These are phyloP conservation scores for Brassica cretica DNA, from an alignment of 345 rosid genomes.

Conservation along the genomic window DNA sequence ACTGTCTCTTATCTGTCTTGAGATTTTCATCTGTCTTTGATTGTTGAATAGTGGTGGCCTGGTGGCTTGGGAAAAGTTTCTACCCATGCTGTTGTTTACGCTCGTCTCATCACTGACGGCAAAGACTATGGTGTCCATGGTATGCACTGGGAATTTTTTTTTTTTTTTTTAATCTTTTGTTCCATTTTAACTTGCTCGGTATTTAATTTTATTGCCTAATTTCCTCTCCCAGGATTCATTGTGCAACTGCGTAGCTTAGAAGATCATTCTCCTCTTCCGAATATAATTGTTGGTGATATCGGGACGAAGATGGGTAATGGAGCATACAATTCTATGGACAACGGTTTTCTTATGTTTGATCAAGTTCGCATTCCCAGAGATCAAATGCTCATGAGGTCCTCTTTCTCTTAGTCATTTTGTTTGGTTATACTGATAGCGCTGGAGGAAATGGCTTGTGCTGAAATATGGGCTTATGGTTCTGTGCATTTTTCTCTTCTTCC, in stretches of 20 bases:
- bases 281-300: slow-evolving; percentile 89
- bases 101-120: slow-evolving; percentile 77
- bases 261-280: slow-evolving; percentile 95
- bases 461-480: slow-evolving; percentile 4
- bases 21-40: slow-evolving; percentile 7
- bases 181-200: background rate
- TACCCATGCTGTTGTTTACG: slow-evolving; percentile 94
- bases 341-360: slow-evolving; percentile 88
- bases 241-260: slow-evolving; percentile 94
- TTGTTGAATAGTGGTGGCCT: slow-evolving; percentile 91
- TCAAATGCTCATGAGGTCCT: slow-evolving; percentile 93
- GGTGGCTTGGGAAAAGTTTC: slow-evolving; percentile 94
- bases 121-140: slow-evolving; percentile 91
- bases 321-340: slow-evolving; percentile 94
- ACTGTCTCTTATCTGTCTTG: background rate
- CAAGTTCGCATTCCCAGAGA: slow-evolving; percentile 88
- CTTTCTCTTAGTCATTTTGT: slow-evolving; percentile 17
- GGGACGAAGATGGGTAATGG: slow-evolving; percentile 94
- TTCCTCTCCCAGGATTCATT: slow-evolving; percentile 71
- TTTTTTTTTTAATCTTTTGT: background rate
- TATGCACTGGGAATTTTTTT: slow-evolving; percentile 26
- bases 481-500: no score
- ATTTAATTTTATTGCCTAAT: slow-evolving; percentile 33
- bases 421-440: background rate
- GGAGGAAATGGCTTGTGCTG: slow-evolving; percentile 13